Percentiles rank a stretch among this genome's conserved stretches.
These are phyloP conservation scores for Thelephora terrestris DNA, from an alignment of 1,284 basidiomycete genomes.

Conservation along the genomic window DNA sequence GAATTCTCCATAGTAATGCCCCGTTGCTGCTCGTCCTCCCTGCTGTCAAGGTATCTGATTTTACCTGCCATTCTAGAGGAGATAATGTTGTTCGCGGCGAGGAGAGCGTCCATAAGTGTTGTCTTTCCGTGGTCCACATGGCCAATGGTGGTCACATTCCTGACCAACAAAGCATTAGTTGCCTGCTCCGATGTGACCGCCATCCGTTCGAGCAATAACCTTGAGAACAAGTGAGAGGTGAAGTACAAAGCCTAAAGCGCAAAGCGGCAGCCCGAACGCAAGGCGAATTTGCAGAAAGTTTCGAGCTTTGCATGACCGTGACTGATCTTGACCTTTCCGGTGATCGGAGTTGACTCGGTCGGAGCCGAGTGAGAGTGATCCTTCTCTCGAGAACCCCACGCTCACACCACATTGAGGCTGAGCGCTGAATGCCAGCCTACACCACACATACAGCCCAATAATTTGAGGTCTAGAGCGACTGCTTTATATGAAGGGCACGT, in stretches of 20 bases:
- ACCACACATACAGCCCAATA: too few species aligned
- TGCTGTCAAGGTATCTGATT: constrained; percentile 89
- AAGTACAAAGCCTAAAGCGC: background rate
- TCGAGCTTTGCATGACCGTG: too few species aligned
- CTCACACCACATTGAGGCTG: too few species aligned
- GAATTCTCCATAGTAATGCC: constrained; percentile 99
- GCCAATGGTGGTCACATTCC: constrained; percentile 73
- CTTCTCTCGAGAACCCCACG: too few species aligned
- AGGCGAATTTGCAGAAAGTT: background rate
- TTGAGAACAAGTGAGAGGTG: background rate
- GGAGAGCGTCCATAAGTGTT: constrained; percentile 89
- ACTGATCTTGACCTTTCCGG: too few species aligned
- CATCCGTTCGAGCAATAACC: too few species aligned
- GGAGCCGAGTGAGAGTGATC: too few species aligned
- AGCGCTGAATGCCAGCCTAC: too few species aligned
- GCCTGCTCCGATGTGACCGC: background rate
- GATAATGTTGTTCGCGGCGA: constrained; percentile 98
- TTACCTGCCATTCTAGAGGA: constrained; percentile 93
- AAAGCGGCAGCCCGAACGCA: constrained; percentile 1
- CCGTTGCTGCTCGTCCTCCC: constrained; percentile 95
- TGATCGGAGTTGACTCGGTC: too few species aligned
- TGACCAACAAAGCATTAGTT: constrained; percentile 48
- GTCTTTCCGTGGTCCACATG: constrained; percentile 93
- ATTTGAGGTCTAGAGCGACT: too few species aligned
- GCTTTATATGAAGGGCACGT: too few species aligned